Base-by-base conservation (phyloP, 805 yeast species). In the Starmerella riodocensis region DNA sequence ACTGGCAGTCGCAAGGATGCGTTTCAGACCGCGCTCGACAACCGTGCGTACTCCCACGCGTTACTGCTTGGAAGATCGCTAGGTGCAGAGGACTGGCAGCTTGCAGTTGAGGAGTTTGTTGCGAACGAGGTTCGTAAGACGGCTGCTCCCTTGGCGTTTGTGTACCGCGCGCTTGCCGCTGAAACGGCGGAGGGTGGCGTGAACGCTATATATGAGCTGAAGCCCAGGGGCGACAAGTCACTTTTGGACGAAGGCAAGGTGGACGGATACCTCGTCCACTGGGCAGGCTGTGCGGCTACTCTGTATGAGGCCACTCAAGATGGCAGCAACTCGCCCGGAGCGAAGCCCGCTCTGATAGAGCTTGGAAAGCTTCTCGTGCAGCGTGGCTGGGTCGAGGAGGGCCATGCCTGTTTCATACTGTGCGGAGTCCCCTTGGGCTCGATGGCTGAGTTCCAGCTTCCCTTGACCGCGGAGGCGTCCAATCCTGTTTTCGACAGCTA, bases 11-110 rank as follows among this genome's bases (percentile, higher is more conserved):
- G 75, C 19, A 73, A 70, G 12, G 69, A 66, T 4, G 95, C 94
- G 0, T 58, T 85, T 34, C 64, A 68, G 19, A 61, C 66, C 39
- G 76, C 91, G 1, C 55, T 85, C 16, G 63, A 69, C 1, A 70
- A 72, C 38, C 70, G 73, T 8, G 81, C 82, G 48, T 86, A 82
- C 78, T 75, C 88, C 0, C 64, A 85, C 57, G 79, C 94, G 0
- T 59, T 88, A 39, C 55, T 84, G 23, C 62, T 86, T 36, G 76
- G 93, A 1, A 70, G 76, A 43, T 57, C 82, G 14, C 61, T 74
- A 21, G 78, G 91, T 2, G 70, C 71, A 17, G 76, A 73, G 3
- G 64, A 66, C 28, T 77, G 80, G 71, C 58, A 71, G 4, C 59
- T 61, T 25, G 69, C 78, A 2, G 76, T 78, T 5, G 65, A 74